Evolutionary conservation across 768 basidiomycete species (phyloP), one percentile per base, ranked within the genome.

Genomic region (Pulveroboletus ravenelii): DNA sequence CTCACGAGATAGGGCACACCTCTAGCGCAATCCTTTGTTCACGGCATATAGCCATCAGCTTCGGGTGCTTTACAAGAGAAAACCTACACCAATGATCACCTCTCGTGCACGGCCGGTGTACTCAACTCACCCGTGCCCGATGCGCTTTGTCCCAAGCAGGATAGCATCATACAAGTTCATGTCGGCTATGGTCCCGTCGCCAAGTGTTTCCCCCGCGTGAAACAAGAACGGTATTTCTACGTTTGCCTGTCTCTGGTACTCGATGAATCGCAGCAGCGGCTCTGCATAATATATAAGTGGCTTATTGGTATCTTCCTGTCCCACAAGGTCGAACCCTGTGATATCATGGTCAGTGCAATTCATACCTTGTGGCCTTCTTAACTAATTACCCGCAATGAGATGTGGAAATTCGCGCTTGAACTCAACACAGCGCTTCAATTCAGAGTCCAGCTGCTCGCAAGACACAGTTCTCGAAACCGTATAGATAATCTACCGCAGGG

Each of bases 1-100:
- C 72, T 48, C 56, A 76, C 74, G 75, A 78, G 34, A 78, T 75
- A 10, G 78, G 77, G 56, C 76, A 78, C 25, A 76, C 68, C 58
- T 78, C 76, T 31, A 78, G 50, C 15, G 71, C 67, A 50, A 79
- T 72, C 14, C 58, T 62, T 38, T 61, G 59, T 49, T 77, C 71
- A 27, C 62, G 62, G 59, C 74, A 76, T 5, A 74, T 66, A 37
- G 70, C 55, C 69, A 78, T 76, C 40, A 78, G 55, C 44, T 62
- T 65, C 3, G 74, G 76, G 52, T 77, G 76, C 54, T 77, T 77
- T n/a, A 65, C 64, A 13, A 78, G 59, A 5, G 75, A 77, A 55
- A 74, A 76, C 1, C 73, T 74, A 25, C 36, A 25, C 10, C 20
- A 36, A 20, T 15, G 15, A 18, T 41, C 23, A 47, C 23, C 13